Evolutionary conservation across 2,329 filamentous ascomycete genomes (phyloP).

Genomic region (Paramyrothecium roridum): DNA sequence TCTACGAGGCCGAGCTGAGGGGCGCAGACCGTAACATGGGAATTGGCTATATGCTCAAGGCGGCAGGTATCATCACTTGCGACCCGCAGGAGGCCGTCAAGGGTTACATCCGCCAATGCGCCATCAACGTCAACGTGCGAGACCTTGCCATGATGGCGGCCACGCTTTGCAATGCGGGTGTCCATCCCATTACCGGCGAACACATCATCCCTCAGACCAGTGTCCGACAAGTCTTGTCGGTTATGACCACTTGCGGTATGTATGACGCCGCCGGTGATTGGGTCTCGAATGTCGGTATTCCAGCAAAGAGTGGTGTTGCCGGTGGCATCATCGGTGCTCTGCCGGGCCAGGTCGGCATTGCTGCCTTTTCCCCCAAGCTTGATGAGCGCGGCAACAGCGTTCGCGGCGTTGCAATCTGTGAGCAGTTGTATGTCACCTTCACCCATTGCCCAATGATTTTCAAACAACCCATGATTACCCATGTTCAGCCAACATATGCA

Average conservation of each 20-base stretch:
- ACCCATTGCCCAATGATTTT: too few species aligned
- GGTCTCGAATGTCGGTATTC: constrained; percentile 34
- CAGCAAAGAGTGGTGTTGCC: constrained; percentile 32
- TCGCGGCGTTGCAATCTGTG: constrained; percentile 25
- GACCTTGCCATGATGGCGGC: constrained; percentile 37
- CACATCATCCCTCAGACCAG: constrained; percentile 29
- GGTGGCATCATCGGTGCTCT: constrained; percentile 28
- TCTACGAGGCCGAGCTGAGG: constrained; percentile 32
- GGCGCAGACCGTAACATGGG: constrained; percentile 30
- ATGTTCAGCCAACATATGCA: too few species aligned
- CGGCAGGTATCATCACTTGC: constrained; percentile 31
- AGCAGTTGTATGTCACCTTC: constrained; percentile 12
- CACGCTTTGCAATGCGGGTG: constrained; percentile 31
- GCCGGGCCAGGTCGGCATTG: constrained; percentile 27
- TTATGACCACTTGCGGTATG: constrained; percentile 40
- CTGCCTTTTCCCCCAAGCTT: constrained; percentile 26
- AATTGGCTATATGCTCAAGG: constrained; percentile 37
- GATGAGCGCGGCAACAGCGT: constrained; percentile 29
- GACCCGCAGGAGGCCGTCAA: constrained; percentile 29
- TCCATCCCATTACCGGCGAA: constrained; percentile 28
- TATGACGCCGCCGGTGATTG: constrained; percentile 36
- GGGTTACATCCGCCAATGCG: constrained; percentile 36
- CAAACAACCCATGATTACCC: too few species aligned
- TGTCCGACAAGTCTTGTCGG: constrained; percentile 34
- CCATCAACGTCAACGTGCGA: constrained; percentile 37